phyloP scores from a whole-genome alignment of 2,329 filamentous ascomycete genomes.

The Aspergillus pseudonomiae region DNA sequence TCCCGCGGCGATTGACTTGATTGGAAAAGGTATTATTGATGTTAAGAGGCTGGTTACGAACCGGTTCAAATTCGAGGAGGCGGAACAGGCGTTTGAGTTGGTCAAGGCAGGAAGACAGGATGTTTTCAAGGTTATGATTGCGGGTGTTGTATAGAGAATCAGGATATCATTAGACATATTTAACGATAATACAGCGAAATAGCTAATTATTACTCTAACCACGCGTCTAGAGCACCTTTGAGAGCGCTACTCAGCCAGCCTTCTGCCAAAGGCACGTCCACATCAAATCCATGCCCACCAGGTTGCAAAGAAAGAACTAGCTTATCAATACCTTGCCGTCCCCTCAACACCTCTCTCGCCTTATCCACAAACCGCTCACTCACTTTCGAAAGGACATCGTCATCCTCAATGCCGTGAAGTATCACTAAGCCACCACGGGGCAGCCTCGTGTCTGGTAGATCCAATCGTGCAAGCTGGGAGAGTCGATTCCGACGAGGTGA shows the following conservation, averaged over 20 bases:
- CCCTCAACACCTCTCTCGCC: neutral
- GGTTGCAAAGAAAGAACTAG: neutral
- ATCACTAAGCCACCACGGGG: neutral
- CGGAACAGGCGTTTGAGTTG: neutral
- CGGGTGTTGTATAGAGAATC: neutral
- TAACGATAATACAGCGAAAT: neutral
- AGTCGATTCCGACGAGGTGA: neutral
- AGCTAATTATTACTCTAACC: neutral
- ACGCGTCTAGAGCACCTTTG: neutral
- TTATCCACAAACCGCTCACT: neutral
- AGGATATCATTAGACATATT: neutral
- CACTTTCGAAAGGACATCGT: neutral
- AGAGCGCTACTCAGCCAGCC: neutral
- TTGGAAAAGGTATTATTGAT: neutral
- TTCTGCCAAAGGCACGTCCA: neutral
- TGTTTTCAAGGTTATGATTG: neutral
- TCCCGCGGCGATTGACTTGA: neutral
- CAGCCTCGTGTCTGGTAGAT: neutral
- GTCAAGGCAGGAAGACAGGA: neutral
- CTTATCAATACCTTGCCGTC: slow-evolving; percentile 1
- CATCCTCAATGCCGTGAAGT: neutral
- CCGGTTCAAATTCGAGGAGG: neutral
- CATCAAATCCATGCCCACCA: neutral
- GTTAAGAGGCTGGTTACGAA: neutral
- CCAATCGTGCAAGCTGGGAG: neutral